phyloP scores from a whole-genome alignment of 805 yeast species.

The Wickerhamiella kurtzmanii region DNA sequence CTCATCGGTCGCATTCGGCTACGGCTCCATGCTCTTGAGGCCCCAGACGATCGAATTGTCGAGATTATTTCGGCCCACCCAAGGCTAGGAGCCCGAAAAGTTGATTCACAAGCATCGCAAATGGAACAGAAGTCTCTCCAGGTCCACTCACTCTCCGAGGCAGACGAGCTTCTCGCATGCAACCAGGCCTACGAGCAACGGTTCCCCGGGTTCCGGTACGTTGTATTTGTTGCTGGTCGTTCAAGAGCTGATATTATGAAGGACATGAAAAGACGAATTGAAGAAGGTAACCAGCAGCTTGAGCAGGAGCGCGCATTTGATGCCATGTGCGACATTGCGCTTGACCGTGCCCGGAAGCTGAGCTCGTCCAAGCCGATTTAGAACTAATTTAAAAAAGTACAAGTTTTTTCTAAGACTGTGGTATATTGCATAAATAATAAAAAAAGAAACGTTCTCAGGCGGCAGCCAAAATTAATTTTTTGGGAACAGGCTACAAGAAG shows the following conservation, averaged over 20 bases:
- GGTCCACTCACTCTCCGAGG: conserved; percentile 36
- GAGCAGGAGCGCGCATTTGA: conserved; percentile 60
- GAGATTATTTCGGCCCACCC: conserved; percentile 83
- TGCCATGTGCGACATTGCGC: conserved; percentile 88
- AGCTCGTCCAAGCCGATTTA: background rate
- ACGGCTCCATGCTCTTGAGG: conserved; percentile 27
- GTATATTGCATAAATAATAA: no score
- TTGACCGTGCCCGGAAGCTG: conserved; percentile 54
- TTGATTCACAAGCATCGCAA: conserved; percentile 47
- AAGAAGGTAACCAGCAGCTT: conserved; percentile 34
- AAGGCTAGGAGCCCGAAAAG: conserved; percentile 51
- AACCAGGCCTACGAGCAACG: conserved; percentile 49
- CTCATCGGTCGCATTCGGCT: conserved; percentile 36
- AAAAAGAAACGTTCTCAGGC: no score
- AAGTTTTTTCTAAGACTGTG: background rate
- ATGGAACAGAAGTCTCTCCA: conserved; percentile 57
- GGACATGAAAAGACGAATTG: conserved; percentile 47
- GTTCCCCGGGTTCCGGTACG: conserved; percentile 67
- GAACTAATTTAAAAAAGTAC: no score
- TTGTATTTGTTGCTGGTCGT: conserved; percentile 81
- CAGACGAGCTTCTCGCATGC: conserved; percentile 35
- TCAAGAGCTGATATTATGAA: conserved; percentile 49
- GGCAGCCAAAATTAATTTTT: no score
- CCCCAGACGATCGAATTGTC: conserved; percentile 18
- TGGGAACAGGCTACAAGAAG: conserved; percentile 7